Conservation (phyloP, 2,329 filamentous ascomycete species). For the Thermoascus crustaceus region DNA sequence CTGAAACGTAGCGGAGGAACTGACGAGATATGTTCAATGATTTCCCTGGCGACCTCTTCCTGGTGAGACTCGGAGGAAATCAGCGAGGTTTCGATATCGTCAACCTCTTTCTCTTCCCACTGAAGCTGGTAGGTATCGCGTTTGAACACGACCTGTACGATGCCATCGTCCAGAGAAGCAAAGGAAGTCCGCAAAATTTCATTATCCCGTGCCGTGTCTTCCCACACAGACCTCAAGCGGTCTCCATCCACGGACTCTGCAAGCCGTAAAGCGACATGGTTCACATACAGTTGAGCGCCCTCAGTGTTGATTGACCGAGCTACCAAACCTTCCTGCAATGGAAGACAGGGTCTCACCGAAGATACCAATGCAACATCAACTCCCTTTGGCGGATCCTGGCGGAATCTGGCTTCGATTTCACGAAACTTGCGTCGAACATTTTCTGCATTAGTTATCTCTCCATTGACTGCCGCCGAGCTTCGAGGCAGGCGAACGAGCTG, state of each 20-base stretch:
- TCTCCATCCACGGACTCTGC: slow-evolving; percentile 18
- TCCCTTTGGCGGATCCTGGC: slow-evolving; percentile 6
- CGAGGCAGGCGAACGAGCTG: slow-evolving; percentile 22
- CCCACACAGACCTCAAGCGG: slow-evolving; percentile 21
- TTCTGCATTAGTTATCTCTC: background rate
- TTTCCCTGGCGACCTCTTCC: slow-evolving; percentile 14
- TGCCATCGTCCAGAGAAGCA: slow-evolving; percentile 24
- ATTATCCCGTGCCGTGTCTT: slow-evolving; percentile 19
- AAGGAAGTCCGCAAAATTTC: slow-evolving; percentile 35
- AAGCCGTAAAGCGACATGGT: slow-evolving; percentile 31
- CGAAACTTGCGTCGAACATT: slow-evolving; percentile 9
- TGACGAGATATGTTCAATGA: slow-evolving; percentile 18
- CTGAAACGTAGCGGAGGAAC: slow-evolving; percentile 22
- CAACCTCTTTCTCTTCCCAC: slow-evolving; percentile 16
- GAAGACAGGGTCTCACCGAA: slow-evolving; percentile 21
- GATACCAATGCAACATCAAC: slow-evolving; percentile 9
- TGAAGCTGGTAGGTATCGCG: slow-evolving; percentile 7
- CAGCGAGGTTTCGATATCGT: slow-evolving; percentile 10
- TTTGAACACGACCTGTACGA: slow-evolving; percentile 28
- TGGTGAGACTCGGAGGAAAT: slow-evolving; percentile 6
- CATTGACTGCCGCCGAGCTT: slow-evolving; percentile 2
- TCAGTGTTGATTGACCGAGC: slow-evolving; percentile 28
- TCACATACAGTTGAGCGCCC: slow-evolving; percentile 28
- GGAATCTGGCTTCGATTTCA: slow-evolving; percentile 16
- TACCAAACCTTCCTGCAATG: slow-evolving; percentile 28